phyloP scores from a whole-genome alignment of 352 stramenopile species.

The Detonula confervacea region DNA sequence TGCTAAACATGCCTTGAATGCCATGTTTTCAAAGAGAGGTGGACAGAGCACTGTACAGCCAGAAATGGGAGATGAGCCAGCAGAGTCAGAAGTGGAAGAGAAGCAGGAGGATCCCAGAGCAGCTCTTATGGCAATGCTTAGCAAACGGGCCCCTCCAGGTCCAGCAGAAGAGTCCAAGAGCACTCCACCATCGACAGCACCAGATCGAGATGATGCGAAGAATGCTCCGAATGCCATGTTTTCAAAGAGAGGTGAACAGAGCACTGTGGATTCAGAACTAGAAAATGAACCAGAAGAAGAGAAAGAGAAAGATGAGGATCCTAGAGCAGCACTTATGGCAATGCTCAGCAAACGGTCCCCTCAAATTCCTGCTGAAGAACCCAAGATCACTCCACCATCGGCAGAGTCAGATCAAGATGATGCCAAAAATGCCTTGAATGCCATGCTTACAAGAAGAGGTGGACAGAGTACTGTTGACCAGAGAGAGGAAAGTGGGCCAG shows the following conservation, averaged over 20 bases:
- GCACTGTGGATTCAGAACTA: neutral
- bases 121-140: conserved; percentile 33
- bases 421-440: neutral
- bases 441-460: neutral
- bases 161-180: neutral
- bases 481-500: neutral
- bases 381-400: neutral
- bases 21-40: too few relatives aligned
- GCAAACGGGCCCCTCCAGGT: conserved; percentile 5
- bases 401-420: neutral
- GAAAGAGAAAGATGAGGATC: neutral
- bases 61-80: neutral
- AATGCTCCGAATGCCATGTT: neutral
- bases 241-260: neutral
- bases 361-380: neutral
- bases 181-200: neutral
- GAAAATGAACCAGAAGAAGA: neutral
- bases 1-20: too few relatives aligned
- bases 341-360: neutral
- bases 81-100: neutral
- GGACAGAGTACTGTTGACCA: neutral
- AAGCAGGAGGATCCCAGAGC: conserved; percentile 7
- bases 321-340: conserved; percentile 6
- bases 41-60: too few relatives aligned
- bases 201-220: neutral